phyloP scores from a whole-genome alignment of 495 filamentous ascomycete species.

The Chaetomium cochliodes region DNA sequence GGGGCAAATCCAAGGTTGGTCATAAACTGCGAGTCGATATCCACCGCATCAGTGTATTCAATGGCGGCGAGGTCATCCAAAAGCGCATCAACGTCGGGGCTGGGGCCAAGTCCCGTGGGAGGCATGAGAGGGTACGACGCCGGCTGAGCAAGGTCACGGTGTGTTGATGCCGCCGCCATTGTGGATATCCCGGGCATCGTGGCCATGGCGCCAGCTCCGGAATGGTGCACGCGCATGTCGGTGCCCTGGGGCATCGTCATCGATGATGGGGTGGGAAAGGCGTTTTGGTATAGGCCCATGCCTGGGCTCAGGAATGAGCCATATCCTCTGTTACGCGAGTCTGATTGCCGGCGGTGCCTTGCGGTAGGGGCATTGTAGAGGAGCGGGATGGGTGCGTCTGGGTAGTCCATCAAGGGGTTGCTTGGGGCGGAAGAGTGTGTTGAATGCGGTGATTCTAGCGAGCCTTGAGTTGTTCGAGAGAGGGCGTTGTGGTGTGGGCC shows the following conservation, averaged over 20 bases:
- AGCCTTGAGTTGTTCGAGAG: neutral
- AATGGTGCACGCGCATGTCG: conserved; percentile 1
- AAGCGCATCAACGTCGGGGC: conserved; percentile 55
- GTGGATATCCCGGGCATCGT: neutral
- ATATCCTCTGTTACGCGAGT: neutral
- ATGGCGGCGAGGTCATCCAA: conserved; percentile 63
- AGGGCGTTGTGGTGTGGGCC: neutral
- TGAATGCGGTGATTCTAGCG: neutral
- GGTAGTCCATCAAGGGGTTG: conserved; percentile 1
- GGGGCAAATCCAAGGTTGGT: conserved; percentile 60
- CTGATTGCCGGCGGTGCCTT: neutral
- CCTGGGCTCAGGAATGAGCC: neutral
- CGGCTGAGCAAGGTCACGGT: conserved; percentile 27
- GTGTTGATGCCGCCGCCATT: neutral
- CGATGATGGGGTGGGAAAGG: neutral
- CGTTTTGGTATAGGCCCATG: neutral
- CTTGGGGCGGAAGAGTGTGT: neutral
- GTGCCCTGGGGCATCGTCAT: conserved; percentile 7
- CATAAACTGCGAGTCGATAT: conserved; percentile 41
- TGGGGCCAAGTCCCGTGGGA: conserved; percentile 17
- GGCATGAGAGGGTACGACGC: conserved; percentile 21
- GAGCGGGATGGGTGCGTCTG: neutral
- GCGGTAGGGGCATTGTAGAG: neutral
- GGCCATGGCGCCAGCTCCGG: neutral
- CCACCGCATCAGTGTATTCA: conserved; percentile 58